Base-by-base conservation (phyloP, 225 moss, liverwort and hornwort genomes). In the Ulota crispa region DNA sequence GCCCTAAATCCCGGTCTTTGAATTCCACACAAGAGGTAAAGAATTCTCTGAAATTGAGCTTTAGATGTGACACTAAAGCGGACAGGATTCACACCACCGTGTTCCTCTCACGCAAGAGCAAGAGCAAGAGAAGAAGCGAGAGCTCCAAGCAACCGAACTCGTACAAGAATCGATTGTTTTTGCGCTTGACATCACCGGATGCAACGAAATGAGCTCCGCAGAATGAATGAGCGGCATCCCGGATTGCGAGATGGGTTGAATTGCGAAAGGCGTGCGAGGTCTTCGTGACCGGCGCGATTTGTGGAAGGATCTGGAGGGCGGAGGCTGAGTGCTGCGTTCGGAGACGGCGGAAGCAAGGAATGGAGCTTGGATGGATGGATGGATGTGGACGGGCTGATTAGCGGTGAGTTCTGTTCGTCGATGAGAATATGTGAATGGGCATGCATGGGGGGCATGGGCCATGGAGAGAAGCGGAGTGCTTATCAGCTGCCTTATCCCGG, bases 181-280 rank as follows among this genome's bases (percentile, higher is more conserved):
- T 76, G 34, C 72, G 16, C 76, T 16, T 42, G 54, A 68, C 62
- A 43, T 28, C 61, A 68, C 68, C 83, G 60, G 65, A 83, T 75
- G 37, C 23, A 30, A 52, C 73, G 41, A 39, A 69, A 57, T 37
- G 4, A 78, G 24, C 37, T 56, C 57, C 6, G 30, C 16, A 69
- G 42, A 16, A 39, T 68, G 68, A 68, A 14, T 41, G 3, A 12
- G 75, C 36, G 50, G 69, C 59, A 75, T 41, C 54, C 36, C 52
- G 0, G 18, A 8, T 24, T 57, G 50, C 50, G 50, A 18, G 50
- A 50, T 50, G 50, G 18, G 18, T 4, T 30, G 60, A 84, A 70
- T 69, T 64, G 75, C 53, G 15, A 45, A 73, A 20, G 37, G 11
- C 21, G 26, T 28, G 64, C 24, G 30, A 10, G 43, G 28, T 21